phyloP scores from a whole-genome alignment of 768 basidiomycete genomes.

The Podaxis mareebaensis region DNA sequence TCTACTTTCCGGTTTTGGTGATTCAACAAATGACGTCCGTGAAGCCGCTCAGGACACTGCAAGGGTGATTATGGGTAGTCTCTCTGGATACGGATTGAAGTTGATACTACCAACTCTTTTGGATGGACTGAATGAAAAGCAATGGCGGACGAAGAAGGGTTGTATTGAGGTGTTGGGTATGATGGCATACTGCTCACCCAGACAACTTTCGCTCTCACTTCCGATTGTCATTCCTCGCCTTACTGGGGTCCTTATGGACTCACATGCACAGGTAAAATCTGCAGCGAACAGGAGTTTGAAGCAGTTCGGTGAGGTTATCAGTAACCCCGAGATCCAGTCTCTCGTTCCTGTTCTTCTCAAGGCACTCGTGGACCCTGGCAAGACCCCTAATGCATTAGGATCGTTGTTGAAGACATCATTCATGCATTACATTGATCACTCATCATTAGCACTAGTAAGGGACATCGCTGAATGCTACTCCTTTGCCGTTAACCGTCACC shows the following conservation, averaged over 20 bases:
- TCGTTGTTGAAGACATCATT: constrained; percentile 92
- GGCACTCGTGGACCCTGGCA: constrained; percentile 92
- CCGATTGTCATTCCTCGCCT: constrained; percentile 97
- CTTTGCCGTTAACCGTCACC: neutral
- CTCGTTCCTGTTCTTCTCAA: constrained; percentile 89
- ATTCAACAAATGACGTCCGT: constrained; percentile 82
- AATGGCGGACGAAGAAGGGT: constrained; percentile 97
- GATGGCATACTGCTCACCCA: constrained; percentile 98
- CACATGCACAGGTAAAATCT: constrained; percentile 91
- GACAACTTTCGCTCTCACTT: constrained; percentile 90
- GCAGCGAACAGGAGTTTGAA: constrained; percentile 96
- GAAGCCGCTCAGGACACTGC: constrained; percentile 93
- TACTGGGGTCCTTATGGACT: constrained; percentile 93
- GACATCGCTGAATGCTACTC: neutral
- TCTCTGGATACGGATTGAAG: constrained; percentile 96
- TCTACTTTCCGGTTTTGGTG: constrained; percentile 84
- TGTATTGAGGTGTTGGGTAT: constrained; percentile 95
- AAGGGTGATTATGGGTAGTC: constrained; percentile 90
- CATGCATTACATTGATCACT: constrained; percentile 97
- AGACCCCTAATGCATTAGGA: constrained; percentile 83
- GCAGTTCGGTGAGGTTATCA: constrained; percentile 97
- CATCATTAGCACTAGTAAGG: constrained; percentile 86
- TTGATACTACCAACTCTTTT: constrained; percentile 89
- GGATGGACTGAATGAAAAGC: constrained; percentile 93
- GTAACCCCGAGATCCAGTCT: constrained; percentile 93